Evolutionary conservation across 2,329 filamentous ascomycete genomes (phyloP).

Genomic region (Phaeophleospora eucalypticola): DNA sequence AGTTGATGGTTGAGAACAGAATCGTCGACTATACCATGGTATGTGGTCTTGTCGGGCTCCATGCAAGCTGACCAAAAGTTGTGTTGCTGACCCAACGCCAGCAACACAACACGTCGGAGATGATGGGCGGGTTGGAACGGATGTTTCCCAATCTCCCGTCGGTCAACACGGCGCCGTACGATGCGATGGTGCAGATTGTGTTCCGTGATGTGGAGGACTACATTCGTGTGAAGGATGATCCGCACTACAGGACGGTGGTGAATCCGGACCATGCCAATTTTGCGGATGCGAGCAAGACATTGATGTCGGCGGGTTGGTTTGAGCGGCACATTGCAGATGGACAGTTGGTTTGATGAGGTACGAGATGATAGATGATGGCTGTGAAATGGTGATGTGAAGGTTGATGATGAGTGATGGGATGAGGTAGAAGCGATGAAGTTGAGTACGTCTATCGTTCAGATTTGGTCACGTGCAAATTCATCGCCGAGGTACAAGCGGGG

Average conservation of each 20-base stretch:
- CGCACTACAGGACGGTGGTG: slow-evolving; percentile 26
- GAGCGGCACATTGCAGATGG: slow-evolving; percentile 21
- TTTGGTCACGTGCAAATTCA: too few relatives aligned
- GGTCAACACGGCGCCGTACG: slow-evolving; percentile 29
- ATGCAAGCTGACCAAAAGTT: not conserved
- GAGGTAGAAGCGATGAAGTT: too few relatives aligned
- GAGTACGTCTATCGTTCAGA: too few relatives aligned
- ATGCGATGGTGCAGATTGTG: slow-evolving; percentile 32
- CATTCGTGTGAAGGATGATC: slow-evolving; percentile 30
- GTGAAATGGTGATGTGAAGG: too few relatives aligned
- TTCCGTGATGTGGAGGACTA: slow-evolving; percentile 32
- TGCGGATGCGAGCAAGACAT: slow-evolving; percentile 24
- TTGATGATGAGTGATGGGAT: too few relatives aligned
- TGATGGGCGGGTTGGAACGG: slow-evolving; percentile 25
- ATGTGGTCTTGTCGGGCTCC: slow-evolving; percentile 1
- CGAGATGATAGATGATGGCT: too few relatives aligned
- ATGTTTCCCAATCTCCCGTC: slow-evolving; percentile 22
- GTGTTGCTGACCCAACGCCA: too few relatives aligned
- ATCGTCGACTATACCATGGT: slow-evolving; percentile 32
- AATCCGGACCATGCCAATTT: slow-evolving; percentile 34
- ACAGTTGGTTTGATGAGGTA: slow-evolving; percentile 10
- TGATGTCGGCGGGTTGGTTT: slow-evolving; percentile 24
- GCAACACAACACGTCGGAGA: slow-evolving; percentile 29
- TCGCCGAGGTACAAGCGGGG: too few relatives aligned
- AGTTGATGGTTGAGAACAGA: slow-evolving; percentile 30